Evolutionary conservation across 257 asterid species (phyloP).

Genomic region (Handroanthus guayacan): DNA sequence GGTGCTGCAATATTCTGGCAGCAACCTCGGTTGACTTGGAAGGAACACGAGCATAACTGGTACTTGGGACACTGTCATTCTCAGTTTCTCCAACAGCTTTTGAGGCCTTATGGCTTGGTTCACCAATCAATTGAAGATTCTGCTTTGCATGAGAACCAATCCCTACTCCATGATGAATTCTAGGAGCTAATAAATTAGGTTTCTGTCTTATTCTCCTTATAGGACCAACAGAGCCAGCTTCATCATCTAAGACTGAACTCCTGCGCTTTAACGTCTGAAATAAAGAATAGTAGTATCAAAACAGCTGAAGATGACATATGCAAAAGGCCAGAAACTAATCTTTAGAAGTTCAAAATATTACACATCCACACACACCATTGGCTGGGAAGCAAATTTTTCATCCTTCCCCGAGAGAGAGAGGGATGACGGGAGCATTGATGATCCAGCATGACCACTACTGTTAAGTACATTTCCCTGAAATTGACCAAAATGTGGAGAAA

Average conservation of each 20-base stretch:
- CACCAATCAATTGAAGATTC: conserved; percentile 47
- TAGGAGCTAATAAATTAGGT: conserved; percentile 57
- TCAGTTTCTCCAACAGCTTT: conserved; percentile 51
- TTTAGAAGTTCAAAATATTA: conserved; percentile 18
- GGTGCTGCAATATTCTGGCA: conserved; percentile 79
- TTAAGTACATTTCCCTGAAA: conserved; percentile 64
- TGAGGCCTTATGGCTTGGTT: conserved; percentile 38
- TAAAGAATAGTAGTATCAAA: conserved; percentile 17
- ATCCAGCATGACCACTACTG: conserved; percentile 51
- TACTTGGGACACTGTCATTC: conserved; percentile 50
- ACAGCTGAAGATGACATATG: conserved; percentile 28
- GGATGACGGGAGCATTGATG: conserved; percentile 47
- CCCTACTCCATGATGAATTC: conserved; percentile 45
- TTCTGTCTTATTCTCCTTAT: conserved; percentile 84
- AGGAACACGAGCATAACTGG: conserved; percentile 66
- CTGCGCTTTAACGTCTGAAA: conserved; percentile 80
- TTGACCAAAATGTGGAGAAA: conserved; percentile 19
- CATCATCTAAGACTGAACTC: conserved; percentile 81
- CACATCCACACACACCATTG: conserved; percentile 48
- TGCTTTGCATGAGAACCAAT: conserved; percentile 53
- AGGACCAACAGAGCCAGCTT: conserved; percentile 76
- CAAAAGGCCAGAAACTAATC: not conserved
- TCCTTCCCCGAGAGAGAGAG: conserved; percentile 44
- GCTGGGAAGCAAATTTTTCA: conserved; percentile 48
- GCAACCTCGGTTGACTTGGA: conserved; percentile 78